Conservation (phyloP, 2,329 filamentous ascomycete genomes). For the Xylogone sp. region DNA sequence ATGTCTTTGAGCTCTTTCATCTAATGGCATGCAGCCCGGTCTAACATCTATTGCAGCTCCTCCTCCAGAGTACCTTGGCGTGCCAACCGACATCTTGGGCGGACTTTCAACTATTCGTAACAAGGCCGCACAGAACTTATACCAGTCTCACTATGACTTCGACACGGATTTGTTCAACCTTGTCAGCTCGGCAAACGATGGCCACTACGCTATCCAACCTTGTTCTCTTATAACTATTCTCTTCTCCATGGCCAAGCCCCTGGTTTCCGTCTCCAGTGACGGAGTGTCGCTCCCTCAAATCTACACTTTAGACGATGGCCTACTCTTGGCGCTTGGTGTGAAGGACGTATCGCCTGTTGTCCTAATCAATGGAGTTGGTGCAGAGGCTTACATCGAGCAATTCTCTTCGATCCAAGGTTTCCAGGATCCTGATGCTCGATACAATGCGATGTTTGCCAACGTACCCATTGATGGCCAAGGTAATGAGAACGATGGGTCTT, state of each 20-base stretch:
- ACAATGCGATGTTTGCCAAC: neutral
- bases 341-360: slow-evolving; percentile 1
- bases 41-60: slow-evolving; percentile 1
- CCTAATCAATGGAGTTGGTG: neutral
- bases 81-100: slow-evolving; percentile 14
- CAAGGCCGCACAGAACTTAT: slow-evolving; percentile 10
- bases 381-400: neutral
- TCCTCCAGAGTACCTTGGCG: slow-evolving; percentile 10
- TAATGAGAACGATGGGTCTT: neutral
- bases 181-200: slow-evolving; percentile 8
- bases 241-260: neutral
- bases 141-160: slow-evolving; percentile 16
- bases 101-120: slow-evolving; percentile 12
- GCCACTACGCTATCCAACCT: slow-evolving; percentile 3
- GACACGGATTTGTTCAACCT: slow-evolving; percentile 14
- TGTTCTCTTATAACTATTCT: neutral
- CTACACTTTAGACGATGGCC: slow-evolving; percentile 1
- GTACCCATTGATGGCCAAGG: neutral
- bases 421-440: neutral
- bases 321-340: neutral
- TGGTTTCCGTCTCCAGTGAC: slow-evolving; percentile 9
- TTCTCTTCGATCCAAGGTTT: neutral
- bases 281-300: slow-evolving; percentile 7
- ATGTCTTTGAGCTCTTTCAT: neutral
- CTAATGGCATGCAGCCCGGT: neutral